Conservation (phyloP, 2,329 filamentous ascomycete species). For the Plectosphaerella plurivora region DNA sequence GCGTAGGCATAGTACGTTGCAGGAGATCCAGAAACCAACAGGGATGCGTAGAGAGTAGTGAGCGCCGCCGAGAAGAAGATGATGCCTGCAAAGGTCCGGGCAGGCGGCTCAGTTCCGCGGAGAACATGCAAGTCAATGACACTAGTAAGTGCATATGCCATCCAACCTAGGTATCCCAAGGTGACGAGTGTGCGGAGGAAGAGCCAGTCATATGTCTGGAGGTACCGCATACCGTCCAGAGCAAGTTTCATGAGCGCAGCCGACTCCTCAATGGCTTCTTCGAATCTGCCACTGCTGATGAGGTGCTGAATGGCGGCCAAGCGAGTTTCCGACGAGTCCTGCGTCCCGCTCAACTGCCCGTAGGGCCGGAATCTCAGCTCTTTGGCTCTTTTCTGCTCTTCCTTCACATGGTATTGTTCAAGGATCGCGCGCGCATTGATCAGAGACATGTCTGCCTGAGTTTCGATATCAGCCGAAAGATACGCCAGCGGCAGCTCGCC, state of each 20-base stretch:
- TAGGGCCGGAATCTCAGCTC: slow-evolving; percentile 78
- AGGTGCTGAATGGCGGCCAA: slow-evolving; percentile 62
- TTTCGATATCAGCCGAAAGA: slow-evolving; percentile 63
- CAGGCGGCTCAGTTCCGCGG: slow-evolving; percentile 60
- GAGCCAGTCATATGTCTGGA: slow-evolving; percentile 98
- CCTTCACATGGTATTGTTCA: slow-evolving; percentile 95
- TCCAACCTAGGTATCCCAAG: slow-evolving; percentile 90
- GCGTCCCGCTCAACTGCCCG: slow-evolving; percentile 59
- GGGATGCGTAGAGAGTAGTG: slow-evolving; percentile 71
- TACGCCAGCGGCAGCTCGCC: slow-evolving; percentile 86
- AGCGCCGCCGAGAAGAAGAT: slow-evolving; percentile 71
- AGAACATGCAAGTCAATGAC: slow-evolving; percentile 87
- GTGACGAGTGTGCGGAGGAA: slow-evolving; percentile 89
- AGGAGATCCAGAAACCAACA: slow-evolving; percentile 76
- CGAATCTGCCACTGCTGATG: slow-evolving; percentile 62
- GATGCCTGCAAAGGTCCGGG: slow-evolving; percentile 55
- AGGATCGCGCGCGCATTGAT: slow-evolving; percentile 83
- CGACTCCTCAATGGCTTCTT: slow-evolving; percentile 76
- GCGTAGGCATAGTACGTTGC: slow-evolving; percentile 85
- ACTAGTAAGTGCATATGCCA: slow-evolving; percentile 83
- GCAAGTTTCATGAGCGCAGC: slow-evolving; percentile 71
- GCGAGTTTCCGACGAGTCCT: slow-evolving; percentile 61
- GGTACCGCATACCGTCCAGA: slow-evolving; percentile 80
- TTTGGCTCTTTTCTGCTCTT: slow-evolving; percentile 71
- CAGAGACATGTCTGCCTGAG: slow-evolving; percentile 80